A percentile compares a stretch with the other conserved stretches of the same genome.
phyloP scores from a whole-genome alignment of 257 asterid species.

The Apocynum venetum region DNA sequence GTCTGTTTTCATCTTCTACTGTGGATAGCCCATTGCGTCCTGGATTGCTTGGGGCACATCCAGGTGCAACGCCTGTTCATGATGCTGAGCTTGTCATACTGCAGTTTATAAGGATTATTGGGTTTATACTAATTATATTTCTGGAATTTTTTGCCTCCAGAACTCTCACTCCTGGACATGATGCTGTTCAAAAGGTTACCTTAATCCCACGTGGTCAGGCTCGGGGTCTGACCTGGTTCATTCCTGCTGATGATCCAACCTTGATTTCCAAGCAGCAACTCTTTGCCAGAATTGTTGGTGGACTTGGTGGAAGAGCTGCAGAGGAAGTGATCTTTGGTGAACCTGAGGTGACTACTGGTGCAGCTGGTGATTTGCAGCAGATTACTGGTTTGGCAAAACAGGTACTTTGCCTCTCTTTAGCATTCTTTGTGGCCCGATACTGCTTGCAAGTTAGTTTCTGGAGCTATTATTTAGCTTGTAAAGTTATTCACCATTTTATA shows the following conservation, averaged over 20 bases:
- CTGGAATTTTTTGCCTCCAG: conserved; percentile 38
- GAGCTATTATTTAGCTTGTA: background rate
- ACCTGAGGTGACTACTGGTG: conserved; percentile 96
- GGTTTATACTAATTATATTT: background rate
- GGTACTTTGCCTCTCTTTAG: conserved; percentile 32
- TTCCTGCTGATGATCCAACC: conserved; percentile 96
- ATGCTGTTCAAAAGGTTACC: conserved; percentile 94
- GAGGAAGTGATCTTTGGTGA: conserved; percentile 97
- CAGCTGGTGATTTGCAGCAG: conserved; percentile 96
- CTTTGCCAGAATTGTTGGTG: conserved; percentile 94
- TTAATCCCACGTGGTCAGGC: conserved; percentile 97
- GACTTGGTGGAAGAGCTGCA: conserved; percentile 99
- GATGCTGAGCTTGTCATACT: background rate
- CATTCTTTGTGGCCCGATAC: background rate
- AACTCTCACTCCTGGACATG: conserved; percentile 95
- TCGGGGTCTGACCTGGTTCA: conserved; percentile 97
- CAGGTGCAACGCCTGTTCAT: background rate
- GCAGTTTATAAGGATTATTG: background rate
- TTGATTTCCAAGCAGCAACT: conserved; percentile 95
- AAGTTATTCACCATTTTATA: background rate
- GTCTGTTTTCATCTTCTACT: background rate
- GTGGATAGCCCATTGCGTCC: background rate
- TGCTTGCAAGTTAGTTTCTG: background rate
- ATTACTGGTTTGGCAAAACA: conserved; percentile 92
- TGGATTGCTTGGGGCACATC: background rate